phyloP scores from a whole-genome alignment of 164 flowering plant species.

The Piper longum region DNA sequence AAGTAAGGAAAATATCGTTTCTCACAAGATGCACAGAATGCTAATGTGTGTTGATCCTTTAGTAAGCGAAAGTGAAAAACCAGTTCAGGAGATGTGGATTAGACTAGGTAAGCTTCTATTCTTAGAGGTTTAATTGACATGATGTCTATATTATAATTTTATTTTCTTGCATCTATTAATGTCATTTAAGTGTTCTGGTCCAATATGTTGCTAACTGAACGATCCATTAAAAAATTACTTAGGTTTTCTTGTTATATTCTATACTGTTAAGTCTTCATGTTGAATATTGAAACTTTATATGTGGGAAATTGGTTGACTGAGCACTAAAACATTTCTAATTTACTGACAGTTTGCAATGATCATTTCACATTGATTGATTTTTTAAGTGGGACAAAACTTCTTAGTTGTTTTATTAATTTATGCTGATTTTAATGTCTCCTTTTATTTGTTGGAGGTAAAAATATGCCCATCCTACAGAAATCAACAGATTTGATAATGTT shows the following conservation, averaged over 20 bases:
- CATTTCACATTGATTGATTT: too few species aligned
- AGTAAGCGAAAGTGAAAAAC: constrained; percentile 20
- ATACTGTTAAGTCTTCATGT: too few species aligned
- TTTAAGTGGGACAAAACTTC: too few species aligned
- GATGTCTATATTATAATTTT: background rate
- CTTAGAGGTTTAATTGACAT: constrained; percentile 1
- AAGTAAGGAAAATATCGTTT: constrained; percentile 31
- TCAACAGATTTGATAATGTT: background rate
- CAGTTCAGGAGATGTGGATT: constrained; percentile 56
- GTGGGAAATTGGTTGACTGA: too few species aligned
- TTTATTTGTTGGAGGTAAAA: too few species aligned
- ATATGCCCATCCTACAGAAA: background rate
- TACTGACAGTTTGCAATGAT: too few species aligned
- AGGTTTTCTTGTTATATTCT: too few species aligned
- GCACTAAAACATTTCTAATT: too few species aligned
- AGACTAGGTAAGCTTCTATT: constrained; percentile 32
- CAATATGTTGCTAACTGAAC: background rate
- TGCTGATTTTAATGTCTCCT: background rate
- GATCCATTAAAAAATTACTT: too few species aligned
- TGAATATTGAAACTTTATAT: too few species aligned
- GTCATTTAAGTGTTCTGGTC: background rate
- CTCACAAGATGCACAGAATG: constrained; percentile 40
- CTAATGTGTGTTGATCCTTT: constrained; percentile 41
- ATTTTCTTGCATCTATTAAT: too few species aligned
- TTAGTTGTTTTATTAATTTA: background rate